A percentile compares a stretch with the other conserved stretches of the same genome.
phyloP scores from a whole-genome alignment of 805 yeast species.

The Wickerhamomyces bisporus region DNA sequence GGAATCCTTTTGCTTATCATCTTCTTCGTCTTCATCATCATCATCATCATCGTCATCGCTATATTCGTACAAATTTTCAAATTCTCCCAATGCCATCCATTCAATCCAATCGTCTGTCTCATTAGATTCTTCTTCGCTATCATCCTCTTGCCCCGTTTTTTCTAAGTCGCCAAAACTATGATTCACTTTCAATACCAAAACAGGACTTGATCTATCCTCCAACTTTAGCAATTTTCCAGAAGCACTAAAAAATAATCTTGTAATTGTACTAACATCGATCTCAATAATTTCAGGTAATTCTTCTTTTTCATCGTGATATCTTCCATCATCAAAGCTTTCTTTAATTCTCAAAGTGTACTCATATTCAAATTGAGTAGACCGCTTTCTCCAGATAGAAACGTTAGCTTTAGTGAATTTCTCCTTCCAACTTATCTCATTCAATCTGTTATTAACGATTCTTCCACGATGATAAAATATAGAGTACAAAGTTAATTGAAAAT shows the following conservation, averaged over 20 bases:
- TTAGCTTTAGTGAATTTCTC: constrained; percentile 60
- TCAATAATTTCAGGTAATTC: constrained; percentile 34
- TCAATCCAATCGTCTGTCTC: constrained; percentile 23
- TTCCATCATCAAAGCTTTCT: constrained; percentile 63
- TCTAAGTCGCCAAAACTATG: constrained; percentile 18
- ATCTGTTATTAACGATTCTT: constrained; percentile 25
- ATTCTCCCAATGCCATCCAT: constrained; percentile 51
- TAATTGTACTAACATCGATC: constrained; percentile 37
- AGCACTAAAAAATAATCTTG: constrained; percentile 59
- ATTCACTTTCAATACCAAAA: constrained; percentile 52
- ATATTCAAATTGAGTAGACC: constrained; percentile 22
- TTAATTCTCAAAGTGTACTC: constrained; percentile 40
- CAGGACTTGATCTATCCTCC: constrained; percentile 61
- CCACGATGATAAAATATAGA: constrained; percentile 59
- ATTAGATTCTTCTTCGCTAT: constrained; percentile 17
- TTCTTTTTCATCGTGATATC: constrained; percentile 58
- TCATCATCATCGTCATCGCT: constrained; percentile 21
- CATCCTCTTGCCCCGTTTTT: constrained; percentile 9
- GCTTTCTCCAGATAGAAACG: constrained; percentile 34
- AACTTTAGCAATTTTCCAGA: constrained; percentile 61
- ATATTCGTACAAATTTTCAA: constrained; percentile 25
- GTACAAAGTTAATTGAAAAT: constrained; percentile 51
- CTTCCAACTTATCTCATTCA: constrained; percentile 57
- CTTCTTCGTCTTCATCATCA: constrained; percentile 8
- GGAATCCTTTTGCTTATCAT: constrained; percentile 8